Conservation (phyloP, 805 yeast species). For the Maudiozyma bulderi region DNA sequence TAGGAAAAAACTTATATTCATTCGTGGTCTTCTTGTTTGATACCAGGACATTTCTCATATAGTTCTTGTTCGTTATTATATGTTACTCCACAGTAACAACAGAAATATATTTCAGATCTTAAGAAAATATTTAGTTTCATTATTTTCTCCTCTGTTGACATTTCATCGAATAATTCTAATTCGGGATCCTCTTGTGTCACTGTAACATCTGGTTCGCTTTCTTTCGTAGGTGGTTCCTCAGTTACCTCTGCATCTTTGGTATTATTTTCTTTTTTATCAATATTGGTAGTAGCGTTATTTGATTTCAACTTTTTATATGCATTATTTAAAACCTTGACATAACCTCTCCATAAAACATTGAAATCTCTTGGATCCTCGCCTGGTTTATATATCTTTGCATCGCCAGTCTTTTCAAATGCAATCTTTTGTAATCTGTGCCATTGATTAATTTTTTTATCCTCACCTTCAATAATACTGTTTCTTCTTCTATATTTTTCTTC, state of each 20-base stretch:
- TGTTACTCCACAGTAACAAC: conserved; percentile 42
- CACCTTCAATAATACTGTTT: conserved; percentile 1
- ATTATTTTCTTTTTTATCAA: conserved; percentile 3
- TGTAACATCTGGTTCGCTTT: neutral
- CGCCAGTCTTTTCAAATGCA: conserved; percentile 37
- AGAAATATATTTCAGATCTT: conserved; percentile 34
- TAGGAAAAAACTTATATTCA: conserved; percentile 3
- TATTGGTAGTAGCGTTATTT: neutral
- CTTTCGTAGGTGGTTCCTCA: neutral
- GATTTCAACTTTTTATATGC: conserved; percentile 6
- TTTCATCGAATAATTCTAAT: conserved; percentile 22
- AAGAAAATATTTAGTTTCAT: conserved; percentile 31
- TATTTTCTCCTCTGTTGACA: conserved; percentile 24
- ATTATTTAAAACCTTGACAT: conserved; percentile 15
- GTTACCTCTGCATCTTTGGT: neutral
- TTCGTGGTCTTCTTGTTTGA: conserved; percentile 34
- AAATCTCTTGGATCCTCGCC: conserved; percentile 25
- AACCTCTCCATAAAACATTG: conserved; percentile 37
- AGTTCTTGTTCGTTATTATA: conserved; percentile 34
- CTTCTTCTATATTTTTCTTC: conserved; percentile 3
- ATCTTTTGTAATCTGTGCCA: conserved; percentile 31
- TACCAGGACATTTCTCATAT: conserved; percentile 41
- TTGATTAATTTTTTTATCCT: conserved; percentile 7
- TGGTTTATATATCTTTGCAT: conserved; percentile 19
- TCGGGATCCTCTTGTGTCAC: conserved; percentile 22